These are phyloP conservation scores for Primulina eburnea DNA, from an alignment of 257 asterid genomes.

Conservation along the genomic window DNA sequence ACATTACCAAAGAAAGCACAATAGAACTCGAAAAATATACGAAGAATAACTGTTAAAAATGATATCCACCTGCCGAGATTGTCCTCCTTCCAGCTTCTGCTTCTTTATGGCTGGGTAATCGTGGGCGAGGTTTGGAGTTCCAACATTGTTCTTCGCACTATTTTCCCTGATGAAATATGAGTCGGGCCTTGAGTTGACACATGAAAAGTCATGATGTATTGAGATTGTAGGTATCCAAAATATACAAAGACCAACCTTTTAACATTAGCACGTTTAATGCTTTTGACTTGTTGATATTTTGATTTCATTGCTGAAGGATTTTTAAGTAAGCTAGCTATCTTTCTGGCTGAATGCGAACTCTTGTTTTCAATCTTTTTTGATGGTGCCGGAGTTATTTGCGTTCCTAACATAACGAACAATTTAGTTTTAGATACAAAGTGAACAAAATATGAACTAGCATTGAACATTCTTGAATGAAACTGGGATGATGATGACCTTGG, in stretches of 20 bases:
- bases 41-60: background rate
- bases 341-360: conserved; percentile 56
- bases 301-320: conserved; percentile 67
- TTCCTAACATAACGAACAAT: conserved; percentile 3
- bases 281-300: conserved; percentile 45
- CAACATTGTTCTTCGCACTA: conserved; percentile 42
- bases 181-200: conserved; percentile 15
- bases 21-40: background rate
- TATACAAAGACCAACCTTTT: conserved; percentile 42
- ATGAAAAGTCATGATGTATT: background rate
- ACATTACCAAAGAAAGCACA: background rate
- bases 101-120: conserved; percentile 87
- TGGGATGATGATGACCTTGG: conserved; percentile 34
- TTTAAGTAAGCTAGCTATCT: conserved; percentile 55
- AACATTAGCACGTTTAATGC: conserved; percentile 48
- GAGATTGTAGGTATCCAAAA: background rate
- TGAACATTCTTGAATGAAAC: background rate
- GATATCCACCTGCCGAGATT: conserved; percentile 62
- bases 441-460: background rate
- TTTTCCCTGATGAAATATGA: conserved; percentile 40
- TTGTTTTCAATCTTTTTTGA: conserved; percentile 34
- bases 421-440: conserved; percentile 16
- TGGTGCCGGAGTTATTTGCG: conserved; percentile 67
- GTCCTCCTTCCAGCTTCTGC: conserved; percentile 89
- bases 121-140: conserved; percentile 62